Percentiles rank a stretch among this genome's conserved stretches.
These are phyloP conservation scores for Xerocomus potaroensis DNA, from an alignment of 768 basidiomycete genomes.

Conservation along the genomic window DNA sequence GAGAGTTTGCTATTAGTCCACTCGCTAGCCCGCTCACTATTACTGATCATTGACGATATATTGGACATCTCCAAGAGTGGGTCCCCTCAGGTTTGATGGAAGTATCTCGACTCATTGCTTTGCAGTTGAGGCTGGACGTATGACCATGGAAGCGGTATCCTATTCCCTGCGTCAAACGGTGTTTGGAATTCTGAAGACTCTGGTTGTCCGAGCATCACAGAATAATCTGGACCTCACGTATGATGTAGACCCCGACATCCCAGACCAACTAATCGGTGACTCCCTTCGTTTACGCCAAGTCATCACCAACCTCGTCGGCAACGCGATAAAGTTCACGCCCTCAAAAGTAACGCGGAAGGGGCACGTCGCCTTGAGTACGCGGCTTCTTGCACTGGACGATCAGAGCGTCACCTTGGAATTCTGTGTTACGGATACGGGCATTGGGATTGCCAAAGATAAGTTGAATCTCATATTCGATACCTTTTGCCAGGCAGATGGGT, in stretches of 20 bases:
- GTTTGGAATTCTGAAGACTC: constrained; percentile 95
- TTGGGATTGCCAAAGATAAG: constrained; percentile 98
- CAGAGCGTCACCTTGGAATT: constrained; percentile 89
- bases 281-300: constrained; percentile 92
- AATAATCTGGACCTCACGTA: constrained; percentile 95
- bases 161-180: constrained; percentile 97
- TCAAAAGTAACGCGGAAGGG: constrained; percentile 75
- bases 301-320: constrained; percentile 92
- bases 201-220: constrained; percentile 96
- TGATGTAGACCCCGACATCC: constrained; percentile 92
- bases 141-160: constrained; percentile 99
- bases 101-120: constrained; percentile 4
- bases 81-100: constrained; percentile 31
- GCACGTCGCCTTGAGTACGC: constrained; percentile 84
- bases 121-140: constrained; percentile 94
- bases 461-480: constrained; percentile 98
- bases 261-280: constrained; percentile 96
- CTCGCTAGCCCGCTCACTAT: constrained; percentile 84
- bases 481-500: constrained; percentile 98
- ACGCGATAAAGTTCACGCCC: constrained; percentile 97
- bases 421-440: constrained; percentile 96
- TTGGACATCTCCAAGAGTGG: constrained; percentile 99
- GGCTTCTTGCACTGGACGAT: constrained; percentile 74
- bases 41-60: constrained; percentile 98
- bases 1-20: constrained; percentile 96